Evolutionary conservation across 257 asterid genomes (phyloP).

Genomic region (Orobanche coerulescens): DNA sequence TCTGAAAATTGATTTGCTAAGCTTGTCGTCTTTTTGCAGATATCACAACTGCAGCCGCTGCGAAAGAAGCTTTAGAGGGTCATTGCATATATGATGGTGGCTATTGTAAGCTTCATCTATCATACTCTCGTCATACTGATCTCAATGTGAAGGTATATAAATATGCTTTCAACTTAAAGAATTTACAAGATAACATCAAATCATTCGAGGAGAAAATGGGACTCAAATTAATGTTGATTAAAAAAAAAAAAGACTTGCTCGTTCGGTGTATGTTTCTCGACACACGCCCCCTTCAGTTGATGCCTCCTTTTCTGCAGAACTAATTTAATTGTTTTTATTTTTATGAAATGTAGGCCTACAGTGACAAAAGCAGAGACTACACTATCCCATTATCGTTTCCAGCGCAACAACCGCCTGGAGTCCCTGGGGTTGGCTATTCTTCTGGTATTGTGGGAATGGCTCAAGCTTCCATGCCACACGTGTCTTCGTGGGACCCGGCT

Average conservation of each 20-base stretch:
- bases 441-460: constrained; percentile 24
- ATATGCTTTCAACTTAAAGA: constrained; percentile 31
- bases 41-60: constrained; percentile 56
- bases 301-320: constrained; percentile 9
- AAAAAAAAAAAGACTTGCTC: constrained; percentile 13
- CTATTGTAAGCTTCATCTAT: constrained; percentile 97
- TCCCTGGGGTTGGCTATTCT: constrained; percentile 31
- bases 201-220: no score
- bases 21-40: constrained; percentile 34
- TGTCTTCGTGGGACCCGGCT: constrained; percentile 44
- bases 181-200: constrained; percentile 21
- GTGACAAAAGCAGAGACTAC: constrained; percentile 81
- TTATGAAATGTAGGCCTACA: constrained; percentile 47
- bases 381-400: constrained; percentile 47
- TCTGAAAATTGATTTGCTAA: background rate
- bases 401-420: constrained; percentile 42
- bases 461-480: constrained; percentile 28
- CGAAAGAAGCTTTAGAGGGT: constrained; percentile 76
- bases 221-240: constrained; percentile 9
- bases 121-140: constrained; percentile 97
- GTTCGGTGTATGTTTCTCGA: constrained; percentile 31
- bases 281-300: constrained; percentile 5
- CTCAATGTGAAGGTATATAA: constrained; percentile 79
- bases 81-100: constrained; percentile 97
- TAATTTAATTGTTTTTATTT: constrained; percentile 8